These are phyloP conservation scores for Cytospora mali DNA, from an alignment of 2,329 filamentous ascomycete species.

Conservation along the genomic window DNA sequence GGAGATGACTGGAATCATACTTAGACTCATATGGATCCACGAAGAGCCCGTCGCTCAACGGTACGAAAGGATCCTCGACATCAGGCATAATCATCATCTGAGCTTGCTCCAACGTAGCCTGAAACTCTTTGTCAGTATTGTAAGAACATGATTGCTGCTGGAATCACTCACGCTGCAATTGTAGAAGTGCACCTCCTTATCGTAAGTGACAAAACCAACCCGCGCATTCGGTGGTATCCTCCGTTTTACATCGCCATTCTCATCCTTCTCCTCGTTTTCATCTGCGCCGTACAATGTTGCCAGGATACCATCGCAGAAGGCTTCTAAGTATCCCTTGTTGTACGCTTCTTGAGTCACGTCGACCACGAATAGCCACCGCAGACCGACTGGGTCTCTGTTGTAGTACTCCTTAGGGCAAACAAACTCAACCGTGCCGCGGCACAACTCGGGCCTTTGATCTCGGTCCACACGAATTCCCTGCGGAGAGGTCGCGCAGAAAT, in stretches of 20 bases:
- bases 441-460: slow-evolving; percentile 85
- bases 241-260: slow-evolving; percentile 57
- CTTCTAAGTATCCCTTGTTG: slow-evolving; percentile 87
- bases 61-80: slow-evolving; percentile 93
- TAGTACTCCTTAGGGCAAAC: slow-evolving; percentile 98
- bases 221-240: slow-evolving; percentile 77
- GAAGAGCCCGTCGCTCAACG: slow-evolving; percentile 87
- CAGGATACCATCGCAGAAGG: slow-evolving; percentile 87
- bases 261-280: slow-evolving; percentile 51
- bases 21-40: slow-evolving; percentile 92
- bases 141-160: background rate
- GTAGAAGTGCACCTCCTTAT: slow-evolving; percentile 98
- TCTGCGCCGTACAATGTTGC: slow-evolving; percentile 79
- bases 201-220: slow-evolving; percentile 93
- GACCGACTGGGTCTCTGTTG: slow-evolving; percentile 87
- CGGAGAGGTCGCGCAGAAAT: slow-evolving; percentile 89
- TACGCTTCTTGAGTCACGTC: slow-evolving; percentile 91
- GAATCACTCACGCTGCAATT: slow-evolving; percentile 74
- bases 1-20: slow-evolving; percentile 41
- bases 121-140: slow-evolving; percentile 2
- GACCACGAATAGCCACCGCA: slow-evolving; percentile 88
- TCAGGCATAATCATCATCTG: slow-evolving; percentile 99
- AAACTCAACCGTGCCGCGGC: slow-evolving; percentile 91
- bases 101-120: slow-evolving; percentile 78
- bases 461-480: slow-evolving; percentile 86